phyloP scores from a whole-genome alignment of 495 filamentous ascomycete genomes.

The Penicillium parvum region DNA sequence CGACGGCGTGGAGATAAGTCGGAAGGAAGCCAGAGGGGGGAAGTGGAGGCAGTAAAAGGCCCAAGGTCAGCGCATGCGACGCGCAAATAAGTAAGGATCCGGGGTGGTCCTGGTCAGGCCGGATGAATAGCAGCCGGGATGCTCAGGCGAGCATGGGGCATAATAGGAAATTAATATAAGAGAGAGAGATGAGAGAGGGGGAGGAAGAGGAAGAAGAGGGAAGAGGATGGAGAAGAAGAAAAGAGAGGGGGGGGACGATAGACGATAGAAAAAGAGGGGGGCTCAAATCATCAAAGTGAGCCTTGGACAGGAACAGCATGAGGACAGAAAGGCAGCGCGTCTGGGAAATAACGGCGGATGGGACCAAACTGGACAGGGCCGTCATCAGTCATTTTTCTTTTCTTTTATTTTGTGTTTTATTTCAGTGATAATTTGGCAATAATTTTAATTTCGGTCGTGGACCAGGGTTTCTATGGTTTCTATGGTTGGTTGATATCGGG shows the following conservation, averaged over 20 bases:
- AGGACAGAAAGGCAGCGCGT: constrained; percentile 3
- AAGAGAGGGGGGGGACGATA: constrained; percentile 2
- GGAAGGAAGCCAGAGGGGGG: background rate
- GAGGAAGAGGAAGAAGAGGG: constrained; percentile 6
- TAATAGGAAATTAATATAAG: constrained; percentile 19
- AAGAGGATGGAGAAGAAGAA: constrained; percentile 1
- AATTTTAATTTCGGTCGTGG: background rate
- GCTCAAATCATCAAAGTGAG: constrained; percentile 11
- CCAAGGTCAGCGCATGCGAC: constrained; percentile 15
- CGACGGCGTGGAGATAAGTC: constrained; percentile 12
- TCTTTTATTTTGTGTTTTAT: constrained; percentile 4
- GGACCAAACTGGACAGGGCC: constrained; percentile 14
- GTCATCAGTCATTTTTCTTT: constrained; percentile 3
- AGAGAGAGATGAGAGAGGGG: constrained; percentile 3
- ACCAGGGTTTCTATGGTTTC: too few relatives aligned
- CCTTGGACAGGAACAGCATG: background rate
- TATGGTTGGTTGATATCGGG: too few relatives aligned
- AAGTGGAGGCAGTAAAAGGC: background rate
- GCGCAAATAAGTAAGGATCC: constrained; percentile 12
- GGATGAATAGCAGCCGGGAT: constrained; percentile 19
- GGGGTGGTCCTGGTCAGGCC: constrained; percentile 19
- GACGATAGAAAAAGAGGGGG: constrained; percentile 4
- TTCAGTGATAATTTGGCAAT: too few relatives aligned
- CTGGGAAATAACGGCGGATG: constrained; percentile 24
- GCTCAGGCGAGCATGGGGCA: constrained; percentile 14